These are phyloP conservation scores for Hyaloscypha bicolor DNA, from an alignment of 495 filamentous ascomycete species.

Conservation along the genomic window DNA sequence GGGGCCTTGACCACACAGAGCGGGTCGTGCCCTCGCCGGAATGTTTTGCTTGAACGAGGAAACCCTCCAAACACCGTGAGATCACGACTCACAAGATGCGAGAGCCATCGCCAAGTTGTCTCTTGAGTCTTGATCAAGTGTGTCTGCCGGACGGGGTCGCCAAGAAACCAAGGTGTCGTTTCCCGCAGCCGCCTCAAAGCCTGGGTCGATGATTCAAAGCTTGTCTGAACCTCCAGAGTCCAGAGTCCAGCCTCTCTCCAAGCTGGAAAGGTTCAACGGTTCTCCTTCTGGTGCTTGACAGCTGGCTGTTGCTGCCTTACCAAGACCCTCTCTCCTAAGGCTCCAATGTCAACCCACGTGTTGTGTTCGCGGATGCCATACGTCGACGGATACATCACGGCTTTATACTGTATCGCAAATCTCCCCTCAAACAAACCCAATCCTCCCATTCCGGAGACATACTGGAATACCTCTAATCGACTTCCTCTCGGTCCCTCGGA, in stretches of 20 bases:
- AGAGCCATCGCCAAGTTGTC: background rate
- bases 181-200: background rate
- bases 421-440: background rate
- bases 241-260: background rate
- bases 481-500: background rate
- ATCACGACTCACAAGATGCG: background rate
- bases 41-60: no score
- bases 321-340: background rate
- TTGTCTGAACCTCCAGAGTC: background rate
- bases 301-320: background rate
- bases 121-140: no score
- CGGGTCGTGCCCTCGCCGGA: no score
- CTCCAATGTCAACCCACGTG: background rate
- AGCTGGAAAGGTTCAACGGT: background rate
- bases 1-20: no score
- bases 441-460: background rate
- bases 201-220: background rate
- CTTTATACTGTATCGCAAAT: background rate
- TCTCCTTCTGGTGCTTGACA: background rate
- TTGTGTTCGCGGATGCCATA: background rate
- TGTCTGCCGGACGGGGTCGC: background rate
- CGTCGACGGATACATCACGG: background rate
- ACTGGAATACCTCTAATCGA: background rate
- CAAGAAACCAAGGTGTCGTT: background rate
- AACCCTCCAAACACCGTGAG: no score